Base-by-base conservation (phyloP, 2,329 filamentous ascomycete genomes). In the Cytospora piceae region DNA sequence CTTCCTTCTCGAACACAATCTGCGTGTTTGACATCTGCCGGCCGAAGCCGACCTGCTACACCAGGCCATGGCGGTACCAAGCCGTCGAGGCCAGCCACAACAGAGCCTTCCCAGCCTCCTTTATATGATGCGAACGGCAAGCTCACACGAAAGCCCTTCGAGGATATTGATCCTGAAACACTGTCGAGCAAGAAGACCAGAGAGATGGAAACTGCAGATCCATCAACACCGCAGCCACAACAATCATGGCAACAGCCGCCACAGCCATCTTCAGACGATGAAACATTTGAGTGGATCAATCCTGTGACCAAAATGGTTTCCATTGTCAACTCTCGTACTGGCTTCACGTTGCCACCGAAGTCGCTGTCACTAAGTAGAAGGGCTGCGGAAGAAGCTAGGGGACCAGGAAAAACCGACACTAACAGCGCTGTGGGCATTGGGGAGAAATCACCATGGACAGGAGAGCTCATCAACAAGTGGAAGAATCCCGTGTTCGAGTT, bases 401-500 rank as follows among this genome's bases (percentile, higher is more conserved):
- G 71, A 77, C 31, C 65, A 72, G 52, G 71, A 77, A 37, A 77
- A 76, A 63, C 71, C 72, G 34, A 72, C 74, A 20, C 78, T 74
- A 11, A 76, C 31, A 46, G 22, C 31, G 22, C 7, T 14, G 22
- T n/a, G 4, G 31, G 15, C 17, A 22, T 22, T 0, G 37, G 7
- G 8, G 66, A 70, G 61, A 32, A 70, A 52, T 52, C 63, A 65
- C 70, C 74, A 12, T 93, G 90, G 90, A 77, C 93, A 3, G 79
- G 82, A 11, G 77, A 82, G 8, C 71, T 94, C 8, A 76, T 93
- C 1, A 75, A 81, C 42, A 81, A 80, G 11, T 96, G 92, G 92
- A 77, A 90, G 11, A 96, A 94, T 66, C 92, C 92, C 0, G 80
- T 92, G 0, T 97, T 96, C 73, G 77, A 82, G n/a, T 72, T 74